Evolutionary conservation across 345 rosid genomes (phyloP), one percentile per base, ranked within the genome.

Genomic region (Brassica incana): DNA sequence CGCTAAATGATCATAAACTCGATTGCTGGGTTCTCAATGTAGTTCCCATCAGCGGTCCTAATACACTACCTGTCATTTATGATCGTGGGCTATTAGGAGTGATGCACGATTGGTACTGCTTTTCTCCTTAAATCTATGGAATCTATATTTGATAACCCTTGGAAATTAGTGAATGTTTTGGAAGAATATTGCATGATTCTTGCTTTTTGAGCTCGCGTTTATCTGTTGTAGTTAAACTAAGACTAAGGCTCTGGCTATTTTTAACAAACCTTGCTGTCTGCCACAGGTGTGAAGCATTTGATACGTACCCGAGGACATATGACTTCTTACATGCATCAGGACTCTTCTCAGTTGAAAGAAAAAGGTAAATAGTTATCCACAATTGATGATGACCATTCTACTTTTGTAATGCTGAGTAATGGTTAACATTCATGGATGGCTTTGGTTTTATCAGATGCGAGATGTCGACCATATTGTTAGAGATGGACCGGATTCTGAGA

Each of bases 251-350:
- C 54, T 56, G 64, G 32, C 52, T 6, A 14, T 8, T 30, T 50
- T 5, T 56, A 50, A 45, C 8, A 62, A 50, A 23, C 29, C 3
- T 14, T 48, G 16, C 59, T 27, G 69, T 69, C 16, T 33, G 35
- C 69, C 6, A 56, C 86, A 92, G 99, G 99, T 95, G 99, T 85
- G 99, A 95, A 79, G 84, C 98, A 61, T 93, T 95, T 75, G 99
- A 95, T 82, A 95, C 98, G 5, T 95, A 95, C 73, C 99, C 98
- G 68, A 90, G 99, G 85, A 93, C 99, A 60, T 95, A 95, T 54
- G 97, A 95, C 76, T 78, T 95, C 23, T 54, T 95, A 85, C 98
- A 93, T 84, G 97, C 99, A 15, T 88, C 95, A 59, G 87, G 92
- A 40, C 99, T 95, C 83, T 93, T 95, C 87, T 90, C 98, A 36